Base-by-base conservation (phyloP, 495 filamentous ascomycete genomes). In the Lasiosphaeria ovina region DNA sequence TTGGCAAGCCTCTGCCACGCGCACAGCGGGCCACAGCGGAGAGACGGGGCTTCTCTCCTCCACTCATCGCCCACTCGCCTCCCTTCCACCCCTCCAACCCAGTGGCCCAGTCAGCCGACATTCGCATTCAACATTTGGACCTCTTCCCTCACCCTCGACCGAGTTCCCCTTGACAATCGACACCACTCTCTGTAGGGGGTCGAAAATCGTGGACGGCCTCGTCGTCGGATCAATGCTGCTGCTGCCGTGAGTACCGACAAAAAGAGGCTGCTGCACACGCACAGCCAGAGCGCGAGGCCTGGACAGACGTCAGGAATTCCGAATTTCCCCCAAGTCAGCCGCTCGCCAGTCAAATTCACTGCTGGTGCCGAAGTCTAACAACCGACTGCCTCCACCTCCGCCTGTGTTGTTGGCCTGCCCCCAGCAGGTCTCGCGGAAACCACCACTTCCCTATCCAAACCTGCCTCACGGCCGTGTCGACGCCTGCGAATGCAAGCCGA, bases 401-500 rank as follows among this genome's bases (percentile, higher is more conserved):
- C 40, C 48, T 36, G 47, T 36, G 16, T 57, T 57, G 35, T 48
- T n/a, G 44, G 42, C 55, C 47, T 51, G 59, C 9, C 52, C 35
- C 12, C 49, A 42, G 24, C 56, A 50, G 33, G n/a, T 51, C 47
- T 56, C 45, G 57, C 57, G 44, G 50, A 44, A 55, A 51, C 54
- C 35, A 33, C 36, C 34, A 12, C 17, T 34, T 16, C 6, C 33
- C 17, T 14, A 16, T 33, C 5, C 12, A 31, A 10, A 47, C 17
- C 10, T 32, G 33, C n/a, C 48, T 55, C 55, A 56, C 31, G 48
- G 62, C 60, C 62, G 60, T 57, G 52, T 54, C 62, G 58, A 64
- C 62, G 48, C 49, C 51, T 48, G 62, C 62, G 47, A 56, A 57
- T 50, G 62, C 40, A 62, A 55, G 57, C 66, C 51, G 59, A 70